phyloP scores from a whole-genome alignment of 345 rosid genomes.

The Eucalyptus grandis region DNA sequence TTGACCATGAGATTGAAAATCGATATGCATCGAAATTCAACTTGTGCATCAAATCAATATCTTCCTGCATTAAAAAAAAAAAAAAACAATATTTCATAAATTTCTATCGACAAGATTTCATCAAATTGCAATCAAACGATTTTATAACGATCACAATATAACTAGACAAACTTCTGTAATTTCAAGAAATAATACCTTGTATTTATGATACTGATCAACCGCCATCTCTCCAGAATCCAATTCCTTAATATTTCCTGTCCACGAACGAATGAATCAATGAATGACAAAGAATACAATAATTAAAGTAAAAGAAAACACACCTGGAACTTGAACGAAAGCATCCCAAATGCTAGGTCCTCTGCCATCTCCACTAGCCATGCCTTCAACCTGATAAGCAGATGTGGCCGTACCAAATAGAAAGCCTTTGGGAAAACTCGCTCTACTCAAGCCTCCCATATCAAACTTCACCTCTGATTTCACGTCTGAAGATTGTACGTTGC shows the following conservation, averaged over 20 bases:
- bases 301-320: neutral
- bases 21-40: slow-evolving; percentile 45
- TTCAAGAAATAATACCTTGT: slow-evolving; percentile 1
- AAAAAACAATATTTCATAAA: neutral
- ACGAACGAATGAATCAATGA: neutral
- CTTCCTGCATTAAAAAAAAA: slow-evolving; percentile 14
- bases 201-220: slow-evolving; percentile 50
- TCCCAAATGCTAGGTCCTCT: slow-evolving; percentile 70
- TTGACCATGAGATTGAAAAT: slow-evolving; percentile 51
- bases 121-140: neutral
- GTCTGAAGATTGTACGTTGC: neutral
- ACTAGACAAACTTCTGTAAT: neutral
- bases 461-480: neutral
- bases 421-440: slow-evolving; percentile 30
- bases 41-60: slow-evolving; percentile 21
- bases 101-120: neutral
- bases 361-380: slow-evolving; percentile 47
- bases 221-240: slow-evolving; percentile 34
- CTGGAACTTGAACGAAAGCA: slow-evolving; percentile 28
- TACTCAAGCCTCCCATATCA: slow-evolving; percentile 31
- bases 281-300: neutral
- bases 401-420: slow-evolving; percentile 40
- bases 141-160: neutral
- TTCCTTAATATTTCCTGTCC: slow-evolving; percentile 23
- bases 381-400: slow-evolving; percentile 54